A percentile compares a stretch with the other conserved stretches of the same genome.
Conservation (phyloP, 2,329 filamentous ascomycete species). For the Aureobasidium vineae region DNA sequence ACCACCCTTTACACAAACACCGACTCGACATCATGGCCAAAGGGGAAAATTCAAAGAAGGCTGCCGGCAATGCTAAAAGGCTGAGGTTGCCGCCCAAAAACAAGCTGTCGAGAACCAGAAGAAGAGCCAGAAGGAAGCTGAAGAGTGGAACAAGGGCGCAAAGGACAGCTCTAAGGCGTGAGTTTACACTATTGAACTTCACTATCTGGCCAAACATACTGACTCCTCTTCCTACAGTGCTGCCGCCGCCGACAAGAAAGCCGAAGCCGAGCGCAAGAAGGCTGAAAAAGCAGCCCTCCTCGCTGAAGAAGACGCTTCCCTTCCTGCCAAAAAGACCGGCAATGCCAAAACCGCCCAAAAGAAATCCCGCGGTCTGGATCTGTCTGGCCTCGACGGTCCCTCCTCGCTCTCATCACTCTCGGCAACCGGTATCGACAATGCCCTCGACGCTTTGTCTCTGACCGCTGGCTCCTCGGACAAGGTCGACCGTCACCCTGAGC, state of each 20-base stretch:
- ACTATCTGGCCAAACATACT: not conserved
- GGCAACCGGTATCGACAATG: conserved; percentile 88
- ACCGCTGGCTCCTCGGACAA: conserved; percentile 59
- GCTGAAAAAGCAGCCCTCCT: conserved; percentile 83
- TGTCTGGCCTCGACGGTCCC: conserved; percentile 67
- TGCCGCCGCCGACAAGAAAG: conserved; percentile 78
- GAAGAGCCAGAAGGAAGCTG: conserved; percentile 36
- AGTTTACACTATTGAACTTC: conserved; percentile 38
- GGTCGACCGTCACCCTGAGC: conserved; percentile 85
- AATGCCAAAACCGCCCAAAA: conserved; percentile 65
- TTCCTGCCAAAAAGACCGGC: conserved; percentile 61
- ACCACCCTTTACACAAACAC: not conserved
- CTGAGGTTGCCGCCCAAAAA: conserved; percentile 80
- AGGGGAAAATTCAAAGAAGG: conserved; percentile 89
- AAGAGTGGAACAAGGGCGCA: conserved; percentile 79
- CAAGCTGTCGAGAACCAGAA: conserved; percentile 67
- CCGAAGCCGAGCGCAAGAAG: conserved; percentile 81
- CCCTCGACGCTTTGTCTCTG: conserved; percentile 79
- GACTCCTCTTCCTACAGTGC: conserved; percentile 58
- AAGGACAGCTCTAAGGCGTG: conserved; percentile 89
- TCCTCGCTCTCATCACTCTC: conserved; percentile 62
- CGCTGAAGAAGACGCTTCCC: conserved; percentile 75
- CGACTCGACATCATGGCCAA: conserved; percentile 61
- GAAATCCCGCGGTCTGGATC: conserved; percentile 65
- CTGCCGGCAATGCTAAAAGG: conserved; percentile 87